Conservation (phyloP, 1,284 basidiomycete genomes). For the Porogramme epimiltina region DNA sequence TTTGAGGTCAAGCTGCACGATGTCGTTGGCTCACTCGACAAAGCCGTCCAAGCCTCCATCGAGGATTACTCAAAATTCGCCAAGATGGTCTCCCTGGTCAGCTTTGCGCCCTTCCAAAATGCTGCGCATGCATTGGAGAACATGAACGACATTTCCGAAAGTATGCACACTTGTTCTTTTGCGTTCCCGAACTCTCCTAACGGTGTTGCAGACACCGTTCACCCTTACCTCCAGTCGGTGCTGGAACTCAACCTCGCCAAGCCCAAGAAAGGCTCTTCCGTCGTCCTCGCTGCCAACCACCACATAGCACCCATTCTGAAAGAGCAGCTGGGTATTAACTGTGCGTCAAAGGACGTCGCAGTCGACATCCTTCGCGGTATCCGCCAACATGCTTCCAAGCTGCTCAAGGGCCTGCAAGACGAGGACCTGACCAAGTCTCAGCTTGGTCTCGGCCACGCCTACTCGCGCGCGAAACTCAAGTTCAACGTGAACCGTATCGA, state of each 20-base stretch:
- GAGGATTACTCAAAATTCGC: conserved; percentile 88
- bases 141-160: conserved; percentile 96
- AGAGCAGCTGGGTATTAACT: conserved; percentile 75
- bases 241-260: conserved; percentile 89
- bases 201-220: conserved; percentile 70
- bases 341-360: conserved; percentile 86
- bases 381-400: conserved; percentile 89
- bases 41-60: conserved; percentile 85
- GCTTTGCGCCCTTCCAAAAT: conserved; percentile 94
- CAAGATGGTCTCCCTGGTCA: conserved; percentile 92
- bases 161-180: conserved; percentile 40
- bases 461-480: conserved; percentile 97
- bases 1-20: conserved; percentile 91
- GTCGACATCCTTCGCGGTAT: conserved; percentile 93
- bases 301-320: conserved; percentile 84
- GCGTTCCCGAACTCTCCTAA: neutral
- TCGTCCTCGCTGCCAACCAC: conserved; percentile 86
- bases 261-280: conserved; percentile 68
- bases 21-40: conserved; percentile 85
- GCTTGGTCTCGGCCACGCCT: conserved; percentile 96
- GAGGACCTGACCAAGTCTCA: conserved; percentile 93
- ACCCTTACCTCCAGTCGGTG: conserved; percentile 85
- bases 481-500: conserved; percentile 99
- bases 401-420: conserved; percentile 87
- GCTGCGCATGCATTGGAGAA: conserved; percentile 97